These are phyloP conservation scores for Metschnikowia gelsemii DNA, from an alignment of 805 yeast genomes.

Conservation along the genomic window DNA sequence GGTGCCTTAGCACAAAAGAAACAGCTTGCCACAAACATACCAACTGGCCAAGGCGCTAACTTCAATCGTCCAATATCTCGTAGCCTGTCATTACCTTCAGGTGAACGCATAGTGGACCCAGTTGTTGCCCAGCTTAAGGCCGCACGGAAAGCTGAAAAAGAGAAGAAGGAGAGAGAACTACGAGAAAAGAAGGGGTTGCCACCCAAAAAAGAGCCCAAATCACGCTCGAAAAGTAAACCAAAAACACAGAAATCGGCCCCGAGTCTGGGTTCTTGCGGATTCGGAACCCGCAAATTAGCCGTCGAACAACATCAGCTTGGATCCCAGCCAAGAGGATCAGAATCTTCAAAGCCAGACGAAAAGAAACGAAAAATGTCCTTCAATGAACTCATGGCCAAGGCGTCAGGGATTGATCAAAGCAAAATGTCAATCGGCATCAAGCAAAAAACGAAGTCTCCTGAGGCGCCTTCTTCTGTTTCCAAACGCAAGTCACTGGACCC, in stretches of 20 bases:
- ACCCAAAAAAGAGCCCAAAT: conserved; percentile 19
- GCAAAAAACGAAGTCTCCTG: conserved; percentile 42
- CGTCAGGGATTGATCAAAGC: conserved; percentile 53
- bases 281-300: background rate
- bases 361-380: conserved; percentile 49
- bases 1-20: background rate
- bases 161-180: conserved; percentile 37
- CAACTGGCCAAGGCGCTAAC: background rate
- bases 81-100: conserved; percentile 1
- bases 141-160: conserved; percentile 56
- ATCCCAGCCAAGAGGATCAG: no score
- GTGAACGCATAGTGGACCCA: conserved; percentile 51
- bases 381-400: conserved; percentile 68
- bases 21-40: background rate
- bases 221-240: conserved; percentile 5
- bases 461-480: conserved; percentile 10
- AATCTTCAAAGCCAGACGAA: no score
- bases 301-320: no score
- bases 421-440: conserved; percentile 38
- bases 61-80: background rate
- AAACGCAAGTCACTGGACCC: conserved; percentile 1
- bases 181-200: conserved; percentile 35
- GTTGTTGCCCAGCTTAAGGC: conserved; percentile 71
- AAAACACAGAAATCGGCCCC: background rate
- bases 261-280: background rate